Evolutionary conservation across 345 rosid species (phyloP).

Genomic region (Leavenworthia alabamica): DNA sequence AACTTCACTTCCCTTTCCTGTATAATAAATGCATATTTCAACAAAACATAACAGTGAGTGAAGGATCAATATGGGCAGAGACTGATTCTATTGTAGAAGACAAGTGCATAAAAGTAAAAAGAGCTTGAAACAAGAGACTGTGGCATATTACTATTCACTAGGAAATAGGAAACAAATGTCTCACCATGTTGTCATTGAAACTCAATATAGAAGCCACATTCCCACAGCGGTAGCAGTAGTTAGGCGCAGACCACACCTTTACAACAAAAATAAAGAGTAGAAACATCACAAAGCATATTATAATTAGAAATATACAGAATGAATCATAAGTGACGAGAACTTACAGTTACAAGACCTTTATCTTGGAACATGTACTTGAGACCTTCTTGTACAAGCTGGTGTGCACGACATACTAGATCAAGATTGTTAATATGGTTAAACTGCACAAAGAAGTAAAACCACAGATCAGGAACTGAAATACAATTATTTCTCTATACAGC

Average conservation of each 20-base stretch:
- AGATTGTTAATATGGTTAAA: slow-evolving; percentile 92
- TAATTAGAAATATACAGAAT: neutral
- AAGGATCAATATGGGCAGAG: too few relatives aligned
- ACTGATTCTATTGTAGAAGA: too few relatives aligned
- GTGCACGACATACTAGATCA: slow-evolving; percentile 95
- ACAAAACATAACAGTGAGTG: neutral
- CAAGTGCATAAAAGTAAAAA: neutral
- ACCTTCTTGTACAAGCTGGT: slow-evolving; percentile 99
- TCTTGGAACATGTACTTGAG: slow-evolving; percentile 99
- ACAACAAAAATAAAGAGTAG: slow-evolving; percentile 22
- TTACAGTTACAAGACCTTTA: slow-evolving; percentile 97
- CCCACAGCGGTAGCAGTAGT: slow-evolving; percentile 98
- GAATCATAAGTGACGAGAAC: slow-evolving; percentile 11
- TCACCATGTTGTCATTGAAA: slow-evolving; percentile 94
- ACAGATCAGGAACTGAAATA: slow-evolving; percentile 14
- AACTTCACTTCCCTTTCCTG: slow-evolving; percentile 98
- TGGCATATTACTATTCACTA: neutral
- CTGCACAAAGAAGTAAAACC: slow-evolving; percentile 41
- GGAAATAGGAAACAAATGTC: slow-evolving; percentile 8
- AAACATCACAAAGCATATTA: slow-evolving; percentile 21
- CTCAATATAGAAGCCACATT: slow-evolving; percentile 99
- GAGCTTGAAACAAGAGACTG: neutral
- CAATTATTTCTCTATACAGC: neutral
- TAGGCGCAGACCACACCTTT: slow-evolving; percentile 99
- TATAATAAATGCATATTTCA: neutral